Evolutionary conservation across 805 yeast genomes (phyloP).

Genomic region (Suhomyces sp.): DNA sequence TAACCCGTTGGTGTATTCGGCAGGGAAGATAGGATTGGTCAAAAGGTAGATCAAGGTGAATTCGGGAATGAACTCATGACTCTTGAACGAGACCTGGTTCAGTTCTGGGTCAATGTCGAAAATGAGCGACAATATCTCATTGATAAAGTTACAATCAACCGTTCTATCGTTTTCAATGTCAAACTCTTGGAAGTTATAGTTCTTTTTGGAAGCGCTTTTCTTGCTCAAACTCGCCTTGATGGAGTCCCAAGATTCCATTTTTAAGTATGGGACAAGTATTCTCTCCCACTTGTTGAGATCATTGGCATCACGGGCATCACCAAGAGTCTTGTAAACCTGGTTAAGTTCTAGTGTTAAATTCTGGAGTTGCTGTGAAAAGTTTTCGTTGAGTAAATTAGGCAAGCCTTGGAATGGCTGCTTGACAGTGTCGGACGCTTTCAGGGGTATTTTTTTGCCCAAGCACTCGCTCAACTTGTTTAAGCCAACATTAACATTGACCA

Average conservation of each 20-base stretch:
- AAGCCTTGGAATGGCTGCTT: conserved; percentile 24
- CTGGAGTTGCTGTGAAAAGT: conserved; percentile 17
- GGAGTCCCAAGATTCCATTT: conserved; percentile 22
- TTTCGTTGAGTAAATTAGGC: conserved; percentile 19
- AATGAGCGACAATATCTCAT: conserved; percentile 41
- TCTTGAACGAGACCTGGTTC: conserved; percentile 23
- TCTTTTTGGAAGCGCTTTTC: conserved; percentile 9
- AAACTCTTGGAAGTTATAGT: conserved; percentile 41
- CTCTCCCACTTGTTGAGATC: conserved; percentile 26
- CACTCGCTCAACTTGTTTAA: conserved; percentile 66
- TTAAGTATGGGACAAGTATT: conserved; percentile 31
- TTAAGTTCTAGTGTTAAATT: conserved; percentile 16
- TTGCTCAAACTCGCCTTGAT: conserved; percentile 18
- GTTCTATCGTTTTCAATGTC: conserved; percentile 66
- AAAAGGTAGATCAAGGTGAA: conserved; percentile 65
- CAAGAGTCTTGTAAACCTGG: conserved; percentile 25
- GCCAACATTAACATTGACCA: conserved; percentile 58
- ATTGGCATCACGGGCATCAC: conserved; percentile 13
- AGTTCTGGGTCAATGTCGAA: conserved; percentile 22
- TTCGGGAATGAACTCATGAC: conserved; percentile 47
- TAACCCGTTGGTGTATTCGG: conserved; percentile 51
- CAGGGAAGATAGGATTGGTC: conserved; percentile 86
- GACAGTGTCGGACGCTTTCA: background rate
- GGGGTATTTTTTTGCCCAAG: conserved; percentile 57
- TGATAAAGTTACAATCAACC: conserved; percentile 58